Base-by-base conservation (phyloP, 1,139 yeast species). In the Arxiozyma heterogenica region DNA sequence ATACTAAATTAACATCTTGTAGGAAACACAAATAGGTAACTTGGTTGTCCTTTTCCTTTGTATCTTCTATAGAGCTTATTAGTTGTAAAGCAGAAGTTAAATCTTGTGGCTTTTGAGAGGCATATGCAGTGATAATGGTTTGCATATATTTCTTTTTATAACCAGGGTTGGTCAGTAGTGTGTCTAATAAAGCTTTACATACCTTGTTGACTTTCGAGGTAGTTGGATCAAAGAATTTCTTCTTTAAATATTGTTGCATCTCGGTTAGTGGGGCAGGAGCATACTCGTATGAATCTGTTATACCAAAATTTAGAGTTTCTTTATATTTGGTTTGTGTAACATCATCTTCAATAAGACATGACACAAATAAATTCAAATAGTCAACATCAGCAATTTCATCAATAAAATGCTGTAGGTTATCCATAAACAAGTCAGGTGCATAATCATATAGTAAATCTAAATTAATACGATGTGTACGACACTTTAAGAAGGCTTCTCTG, bases 401-500 rank as follows among this genome's bases (percentile, higher is more conserved):
- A 18, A 94, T 76, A 63, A 94, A 89, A n/a, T 70, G 65, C 54
- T 83, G 86, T 38, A 90, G 69, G 62, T 87, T 85, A 8, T 72
- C 70, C 58, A 77, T 75, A 63, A 91, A 93, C 54, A 80, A 71
- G 44, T 75, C 77, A 0, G 96, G 95, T 54, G 83, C 83, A 70
- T 87, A 88, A 68, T 94, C 99, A 71, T 90, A 88, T 53, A 94
- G 73, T 44, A 94, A 80, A 69, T 94, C 97, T 70, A 93, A 74
- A 64, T 91, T 94, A 57, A 94, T 87, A 70, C 98, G 81, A 68
- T 94, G 97, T 1, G 90, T 82, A 61, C 98, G 82, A 73, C 98
- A 93, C 15, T 84, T 80, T 49, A 79, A 64, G 64, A 93, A 91
- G 0, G 98, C 98, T 23, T 76, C 76, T 53, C 73, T 75, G 64